phyloP scores from a whole-genome alignment of 495 filamentous ascomycete genomes.

The Hypoxylon perforatum region DNA sequence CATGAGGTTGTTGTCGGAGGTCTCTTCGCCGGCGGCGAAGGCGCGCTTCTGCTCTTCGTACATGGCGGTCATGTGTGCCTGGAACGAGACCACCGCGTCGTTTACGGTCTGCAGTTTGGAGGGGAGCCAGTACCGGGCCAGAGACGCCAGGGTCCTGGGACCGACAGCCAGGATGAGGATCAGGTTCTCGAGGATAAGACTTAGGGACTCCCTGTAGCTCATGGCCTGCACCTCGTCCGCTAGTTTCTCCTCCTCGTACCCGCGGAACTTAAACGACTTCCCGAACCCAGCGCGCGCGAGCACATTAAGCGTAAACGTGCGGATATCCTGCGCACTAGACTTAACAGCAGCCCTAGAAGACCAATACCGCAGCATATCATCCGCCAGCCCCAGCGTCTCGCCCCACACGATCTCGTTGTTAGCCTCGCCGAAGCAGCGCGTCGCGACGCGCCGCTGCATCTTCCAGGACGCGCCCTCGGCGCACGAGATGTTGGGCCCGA shows the following conservation, averaged over 20 bases:
- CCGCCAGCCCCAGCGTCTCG: conserved; percentile 56
- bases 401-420: conserved; percentile 62
- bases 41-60: conserved; percentile 34
- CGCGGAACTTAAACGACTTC: conserved; percentile 51
- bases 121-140: conserved; percentile 33
- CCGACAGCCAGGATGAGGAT: conserved; percentile 47
- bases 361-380: conserved; percentile 61
- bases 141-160: conserved; percentile 31
- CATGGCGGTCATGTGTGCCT: conserved; percentile 38
- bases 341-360: conserved; percentile 30
- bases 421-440: conserved; percentile 59
- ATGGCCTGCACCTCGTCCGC: conserved; percentile 11
- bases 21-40: conserved; percentile 32
- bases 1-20: conserved; percentile 17
- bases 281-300: conserved; percentile 58
- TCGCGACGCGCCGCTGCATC: conserved; percentile 56
- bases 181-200: conserved; percentile 47
- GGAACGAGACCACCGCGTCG: conserved; percentile 45
- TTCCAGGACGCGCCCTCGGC: conserved; percentile 57
- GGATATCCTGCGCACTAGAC: conserved; percentile 52
- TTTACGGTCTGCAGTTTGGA: conserved; percentile 40
- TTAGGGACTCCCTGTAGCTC: conserved; percentile 50
- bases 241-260: conserved; percentile 31
- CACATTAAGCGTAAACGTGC: conserved; percentile 59
- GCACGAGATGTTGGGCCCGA: conserved; percentile 17